Conservation (phyloP, 805 yeast genomes). For the Spathaspora gorwiae region DNA sequence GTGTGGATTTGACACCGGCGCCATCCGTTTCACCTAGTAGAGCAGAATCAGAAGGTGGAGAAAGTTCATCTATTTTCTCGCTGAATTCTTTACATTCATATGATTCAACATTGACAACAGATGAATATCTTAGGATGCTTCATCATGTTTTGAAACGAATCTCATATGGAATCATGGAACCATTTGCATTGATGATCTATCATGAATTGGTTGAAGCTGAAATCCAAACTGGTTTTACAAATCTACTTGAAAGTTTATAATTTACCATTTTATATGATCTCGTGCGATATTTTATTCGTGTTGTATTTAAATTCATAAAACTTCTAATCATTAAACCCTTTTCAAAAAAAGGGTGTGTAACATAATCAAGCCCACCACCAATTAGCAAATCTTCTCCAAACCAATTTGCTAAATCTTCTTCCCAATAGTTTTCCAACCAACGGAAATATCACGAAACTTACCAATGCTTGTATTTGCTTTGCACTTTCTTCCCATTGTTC, state of each 20-base stretch:
- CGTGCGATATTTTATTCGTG: too few relatives aligned
- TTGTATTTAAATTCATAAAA: too few relatives aligned
- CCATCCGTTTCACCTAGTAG: conserved; percentile 2
- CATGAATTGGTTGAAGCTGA: conserved; percentile 27
- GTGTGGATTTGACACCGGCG: background rate
- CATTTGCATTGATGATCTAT: conserved; percentile 27
- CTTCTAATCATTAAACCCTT: too few relatives aligned
- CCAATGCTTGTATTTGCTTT: conserved; percentile 52
- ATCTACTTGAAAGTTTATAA: conserved; percentile 16
- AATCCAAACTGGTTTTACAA: conserved; percentile 25
- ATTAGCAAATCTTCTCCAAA: conserved; percentile 34
- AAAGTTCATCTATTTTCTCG: conserved; percentile 33
- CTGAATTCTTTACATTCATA: conserved; percentile 20
- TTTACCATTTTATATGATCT: too few relatives aligned
- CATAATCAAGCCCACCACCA: conserved; percentile 18
- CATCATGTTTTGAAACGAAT: conserved; percentile 24
- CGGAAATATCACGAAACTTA: conserved; percentile 60
- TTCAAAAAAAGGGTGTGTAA: too few relatives aligned
- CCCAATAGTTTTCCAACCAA: conserved; percentile 65
- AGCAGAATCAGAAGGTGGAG: conserved; percentile 13
- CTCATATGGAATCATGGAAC: conserved; percentile 35
- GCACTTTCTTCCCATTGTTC: conserved; percentile 73
- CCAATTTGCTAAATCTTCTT: conserved; percentile 47
- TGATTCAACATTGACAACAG: conserved; percentile 19
- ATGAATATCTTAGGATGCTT: conserved; percentile 27